Percentiles rank a stretch among this genome's conserved stretches.
These are phyloP conservation scores for Henckelia pumila DNA, from an alignment of 257 asterid species.

Conservation along the genomic window DNA sequence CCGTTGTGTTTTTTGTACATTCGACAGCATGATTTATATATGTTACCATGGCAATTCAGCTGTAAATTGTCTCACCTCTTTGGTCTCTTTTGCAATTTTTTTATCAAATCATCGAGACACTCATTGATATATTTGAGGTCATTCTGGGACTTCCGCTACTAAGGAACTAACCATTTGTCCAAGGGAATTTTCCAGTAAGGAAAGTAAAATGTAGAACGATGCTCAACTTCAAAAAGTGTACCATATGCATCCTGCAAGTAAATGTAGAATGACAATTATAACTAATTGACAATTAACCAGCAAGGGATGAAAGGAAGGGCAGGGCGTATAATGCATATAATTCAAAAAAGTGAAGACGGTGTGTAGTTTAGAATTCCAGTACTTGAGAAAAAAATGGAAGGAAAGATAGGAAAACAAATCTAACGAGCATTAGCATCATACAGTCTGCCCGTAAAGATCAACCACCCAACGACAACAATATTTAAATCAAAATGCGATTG, in stretches of 20 bases:
- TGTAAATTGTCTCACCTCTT: too few relatives aligned
- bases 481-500: neutral
- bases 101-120: too few relatives aligned
- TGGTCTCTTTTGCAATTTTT: too few relatives aligned
- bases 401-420: too few relatives aligned
- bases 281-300: neutral
- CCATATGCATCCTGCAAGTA: slow-evolving; percentile 85
- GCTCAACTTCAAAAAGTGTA: slow-evolving; percentile 97
- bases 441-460: neutral
- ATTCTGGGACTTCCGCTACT: slow-evolving; percentile 83
- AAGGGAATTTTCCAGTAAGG: slow-evolving; percentile 96
- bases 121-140: too few relatives aligned
- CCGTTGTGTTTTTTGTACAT: too few relatives aligned
- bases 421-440: neutral
- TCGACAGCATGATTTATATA: neutral
- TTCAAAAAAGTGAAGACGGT: neutral
- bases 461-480: too few relatives aligned
- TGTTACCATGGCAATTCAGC: neutral
- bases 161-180: slow-evolving; percentile 86
- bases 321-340: neutral
- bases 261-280: neutral
- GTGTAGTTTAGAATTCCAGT: neutral
- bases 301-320: slow-evolving; percentile 6
- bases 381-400: neutral
- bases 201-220: slow-evolving; percentile 91